phyloP scores from a whole-genome alignment of 2,329 filamentous ascomycete genomes.

The Phoma sp. region DNA sequence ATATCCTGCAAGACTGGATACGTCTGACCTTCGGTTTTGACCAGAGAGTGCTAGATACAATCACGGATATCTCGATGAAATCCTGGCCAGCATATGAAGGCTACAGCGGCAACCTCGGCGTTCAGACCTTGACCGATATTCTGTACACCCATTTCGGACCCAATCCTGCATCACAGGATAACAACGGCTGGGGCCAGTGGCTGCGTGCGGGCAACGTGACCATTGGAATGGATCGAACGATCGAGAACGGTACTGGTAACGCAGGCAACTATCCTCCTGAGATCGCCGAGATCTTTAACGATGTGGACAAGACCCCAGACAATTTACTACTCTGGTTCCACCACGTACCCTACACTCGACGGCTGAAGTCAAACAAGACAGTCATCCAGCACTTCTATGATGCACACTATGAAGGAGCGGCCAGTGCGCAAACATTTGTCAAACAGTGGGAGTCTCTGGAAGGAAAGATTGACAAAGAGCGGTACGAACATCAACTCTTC shows the following conservation, averaged over 20 bases:
- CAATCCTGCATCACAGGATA: conserved; percentile 69
- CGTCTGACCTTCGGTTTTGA: conserved; percentile 68
- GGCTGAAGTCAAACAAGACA: conserved; percentile 67
- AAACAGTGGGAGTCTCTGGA: conserved; percentile 60
- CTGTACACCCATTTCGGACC: conserved; percentile 71
- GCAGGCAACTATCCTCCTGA: conserved; percentile 70
- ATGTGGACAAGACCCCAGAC: conserved; percentile 68
- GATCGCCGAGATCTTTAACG: conserved; percentile 64
- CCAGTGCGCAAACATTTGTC: conserved; percentile 65
- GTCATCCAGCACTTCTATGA: conserved; percentile 73
- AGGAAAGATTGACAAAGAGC: conserved; percentile 64
- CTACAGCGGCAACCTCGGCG: conserved; percentile 72
- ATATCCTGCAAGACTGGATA: conserved; percentile 69
- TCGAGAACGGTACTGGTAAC: conserved; percentile 69
- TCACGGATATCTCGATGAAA: conserved; percentile 68
- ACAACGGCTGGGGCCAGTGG: conserved; percentile 75
- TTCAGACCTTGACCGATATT: conserved; percentile 73
- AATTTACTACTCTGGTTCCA: conserved; percentile 76
- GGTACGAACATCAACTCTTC: conserved; percentile 64
- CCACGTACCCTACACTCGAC: conserved; percentile 71
- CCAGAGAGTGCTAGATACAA: conserved; percentile 60
- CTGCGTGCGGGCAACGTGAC: conserved; percentile 65
- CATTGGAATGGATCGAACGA: conserved; percentile 75
- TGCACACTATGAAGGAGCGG: conserved; percentile 65
- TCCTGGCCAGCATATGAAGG: conserved; percentile 76